Base-by-base conservation (phyloP, 2,329 filamentous ascomycete genomes). In the Cladosporium phlei region DNA sequence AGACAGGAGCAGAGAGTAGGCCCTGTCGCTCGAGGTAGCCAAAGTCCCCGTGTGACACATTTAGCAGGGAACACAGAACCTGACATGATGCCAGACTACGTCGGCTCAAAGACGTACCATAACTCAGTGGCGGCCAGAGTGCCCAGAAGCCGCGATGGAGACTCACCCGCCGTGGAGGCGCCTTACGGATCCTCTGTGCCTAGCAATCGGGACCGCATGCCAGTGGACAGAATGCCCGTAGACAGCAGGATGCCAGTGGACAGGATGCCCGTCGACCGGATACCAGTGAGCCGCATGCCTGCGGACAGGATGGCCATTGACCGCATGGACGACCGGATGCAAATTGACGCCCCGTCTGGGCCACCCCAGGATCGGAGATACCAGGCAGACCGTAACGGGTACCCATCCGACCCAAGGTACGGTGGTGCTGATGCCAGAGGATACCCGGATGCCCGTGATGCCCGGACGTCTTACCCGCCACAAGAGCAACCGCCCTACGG, bases 11-110 rank as follows among this genome's bases (percentile, higher is more conserved):
- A 60, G 52, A 58, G 57, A 35, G 51, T 54, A 44, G 37, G 37
- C 37, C 59, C 61, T 5, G 62, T 62, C 32, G 64, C 63, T 61
- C 63, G 70, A 72, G 71, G 72, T 74, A 74, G 68, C 65, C 63
- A 57, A 51, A 62, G 56, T 65, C 63, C 63, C 63, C 53, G 56
- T 59, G 59, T 60, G 59, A 57, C 60, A 61, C 59, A 59, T 59
- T 52, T 64, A 64, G 64, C 63, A 68, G 64, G 66, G 66, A 57
- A 66, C 63, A 68, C 60, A 61, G 60, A 50, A 62, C 60, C 61
- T 64, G 60, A 64, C 61, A 39, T 38, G 45, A 40, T 44, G 33
- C 34, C 34, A 47, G 37, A 39, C 25, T 47, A 47, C 37, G 44
- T 47, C 33, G 44, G 44, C 34, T 39, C 34, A 6, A 38, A 47